Conservation (phyloP, 1,284 basidiomycete species). For the Mycena sp. region DNA sequence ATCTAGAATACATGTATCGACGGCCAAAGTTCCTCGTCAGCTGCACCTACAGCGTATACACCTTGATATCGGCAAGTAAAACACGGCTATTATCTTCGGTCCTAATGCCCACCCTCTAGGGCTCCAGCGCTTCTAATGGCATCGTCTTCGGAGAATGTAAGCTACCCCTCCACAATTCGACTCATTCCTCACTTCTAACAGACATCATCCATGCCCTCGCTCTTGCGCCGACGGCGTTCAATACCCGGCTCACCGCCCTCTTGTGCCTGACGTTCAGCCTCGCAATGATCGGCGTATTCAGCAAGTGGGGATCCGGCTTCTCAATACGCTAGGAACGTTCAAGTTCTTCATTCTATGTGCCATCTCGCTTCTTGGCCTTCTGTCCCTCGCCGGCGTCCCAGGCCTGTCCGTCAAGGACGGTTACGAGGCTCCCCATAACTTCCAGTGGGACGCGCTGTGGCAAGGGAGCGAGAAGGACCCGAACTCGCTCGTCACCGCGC, state of each 20-base stretch:
- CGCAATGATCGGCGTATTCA: constrained; percentile 63
- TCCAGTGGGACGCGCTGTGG: constrained; percentile 28
- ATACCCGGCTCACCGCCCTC: constrained; percentile 62
- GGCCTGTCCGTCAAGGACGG: constrained; percentile 12
- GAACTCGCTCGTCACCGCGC: constrained; percentile 66
- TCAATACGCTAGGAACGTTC: constrained; percentile 71
- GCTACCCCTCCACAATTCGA: constrained; percentile 23
- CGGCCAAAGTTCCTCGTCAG: constrained; percentile 69
- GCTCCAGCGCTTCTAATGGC: constrained; percentile 62
- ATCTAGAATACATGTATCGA: constrained; percentile 76
- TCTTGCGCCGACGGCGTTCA: constrained; percentile 52
- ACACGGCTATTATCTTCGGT: too few species aligned
- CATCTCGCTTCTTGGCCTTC: constrained; percentile 40
- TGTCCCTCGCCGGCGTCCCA: constrained; percentile 21
- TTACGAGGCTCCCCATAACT: constrained; percentile 29
- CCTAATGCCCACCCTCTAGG: too few species aligned
- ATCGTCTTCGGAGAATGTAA: constrained; percentile 74
- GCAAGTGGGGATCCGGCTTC: constrained; percentile 70
- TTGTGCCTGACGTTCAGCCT: constrained; percentile 64
- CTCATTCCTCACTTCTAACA: constrained; percentile 34
- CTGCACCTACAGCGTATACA: constrained; percentile 54
- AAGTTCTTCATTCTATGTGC: constrained; percentile 68
- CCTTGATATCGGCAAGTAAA: constrained; percentile 21
- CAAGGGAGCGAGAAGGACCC: constrained; percentile 43
- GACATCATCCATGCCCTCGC: constrained; percentile 63